Evolutionary conservation across 306 rosid species (phyloP).

Genomic region (Calophaca sinica): DNA sequence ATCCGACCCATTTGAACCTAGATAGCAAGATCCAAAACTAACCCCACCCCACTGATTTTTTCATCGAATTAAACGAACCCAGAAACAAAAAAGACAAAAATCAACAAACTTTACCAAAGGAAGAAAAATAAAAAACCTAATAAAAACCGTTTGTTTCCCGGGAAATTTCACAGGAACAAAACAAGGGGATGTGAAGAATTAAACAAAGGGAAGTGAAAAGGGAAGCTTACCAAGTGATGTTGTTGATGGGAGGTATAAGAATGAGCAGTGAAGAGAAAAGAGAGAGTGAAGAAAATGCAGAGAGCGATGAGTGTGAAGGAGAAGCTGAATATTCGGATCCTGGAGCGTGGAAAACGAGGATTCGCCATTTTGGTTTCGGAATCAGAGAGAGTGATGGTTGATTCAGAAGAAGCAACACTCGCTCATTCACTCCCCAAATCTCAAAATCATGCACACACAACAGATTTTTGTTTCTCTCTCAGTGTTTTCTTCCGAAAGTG

Average conservation of each 20-base stretch:
- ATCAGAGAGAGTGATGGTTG: conserved; percentile 36
- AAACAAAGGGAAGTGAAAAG: background rate
- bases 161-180: conserved; percentile 14
- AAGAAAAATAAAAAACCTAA: background rate
- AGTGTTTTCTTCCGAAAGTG: background rate
- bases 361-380: conserved; percentile 43
- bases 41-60: conserved; percentile 36
- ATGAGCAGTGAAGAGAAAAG: conserved; percentile 59
- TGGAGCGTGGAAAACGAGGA: conserved; percentile 42
- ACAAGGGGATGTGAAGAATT: background rate
- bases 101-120: background rate
- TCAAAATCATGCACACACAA: background rate
- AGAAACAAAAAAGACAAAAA: conserved; percentile 21
- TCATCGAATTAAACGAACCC: conserved; percentile 5
- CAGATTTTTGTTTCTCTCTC: conserved; percentile 31
- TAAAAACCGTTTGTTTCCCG: background rate
- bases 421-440: conserved; percentile 26
- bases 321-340: conserved; percentile 48
- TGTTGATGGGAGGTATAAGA: conserved; percentile 55
- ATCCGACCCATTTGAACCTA: conserved; percentile 35
- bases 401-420: conserved; percentile 38
- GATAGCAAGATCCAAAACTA: conserved; percentile 43
- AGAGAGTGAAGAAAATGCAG: conserved; percentile 58
- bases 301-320: conserved; percentile 56
- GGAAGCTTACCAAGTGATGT: conserved; percentile 52